Base-by-base conservation (phyloP, 1,284 basidiomycete genomes). In the Ceratobasidium sp. region DNA sequence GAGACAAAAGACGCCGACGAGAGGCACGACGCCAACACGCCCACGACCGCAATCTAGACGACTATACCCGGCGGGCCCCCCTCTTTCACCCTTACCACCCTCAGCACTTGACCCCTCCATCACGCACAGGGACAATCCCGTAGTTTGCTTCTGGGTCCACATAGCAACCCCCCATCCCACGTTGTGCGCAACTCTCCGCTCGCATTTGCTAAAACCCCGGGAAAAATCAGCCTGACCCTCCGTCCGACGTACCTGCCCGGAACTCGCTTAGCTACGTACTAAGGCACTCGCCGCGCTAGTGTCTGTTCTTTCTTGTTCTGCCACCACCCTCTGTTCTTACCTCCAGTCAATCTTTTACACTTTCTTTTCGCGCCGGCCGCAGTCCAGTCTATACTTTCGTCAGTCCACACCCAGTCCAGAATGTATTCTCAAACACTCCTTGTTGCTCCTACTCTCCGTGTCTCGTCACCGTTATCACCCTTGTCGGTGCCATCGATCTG, bases 401-500 rank as follows among this genome's bases (percentile, higher is more conserved):
- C 68, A 59, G 23, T 26, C 20, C 38, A 56, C n/a, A 54, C 54
- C 57, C 38, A 56, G 46, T 46, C 42, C 54, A 23, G 28, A 61
- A 52, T 75, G 73, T 75, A 75, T 62, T 26, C 73, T 23, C 73
- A 75, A 66, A 65, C 61, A 12, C 62, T 74, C 23, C 59, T 75
- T 23, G 50, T 40, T 20, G 73, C 62, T 10, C 73, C 73, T 20
- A 56, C 46, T 28, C 54, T 75, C 3, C 73, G 73, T 65, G 62
- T 75, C n/a, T 75, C 73, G 9, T 75, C 73, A 17, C 73, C 73
- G 23, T 52, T 75, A 13, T 75, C 73, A n/a, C 73, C 73, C 5
- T 10, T 52, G 54, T 61, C 73, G 44, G 73, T 75, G 9, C 73
- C 73, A 12, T 75, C 73, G 61, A 75, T 75, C 38, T 75, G 62